Evolutionary conservation across 2,329 filamentous ascomycete species (phyloP).

Genomic region (Hymenoscyphus infarciens): DNA sequence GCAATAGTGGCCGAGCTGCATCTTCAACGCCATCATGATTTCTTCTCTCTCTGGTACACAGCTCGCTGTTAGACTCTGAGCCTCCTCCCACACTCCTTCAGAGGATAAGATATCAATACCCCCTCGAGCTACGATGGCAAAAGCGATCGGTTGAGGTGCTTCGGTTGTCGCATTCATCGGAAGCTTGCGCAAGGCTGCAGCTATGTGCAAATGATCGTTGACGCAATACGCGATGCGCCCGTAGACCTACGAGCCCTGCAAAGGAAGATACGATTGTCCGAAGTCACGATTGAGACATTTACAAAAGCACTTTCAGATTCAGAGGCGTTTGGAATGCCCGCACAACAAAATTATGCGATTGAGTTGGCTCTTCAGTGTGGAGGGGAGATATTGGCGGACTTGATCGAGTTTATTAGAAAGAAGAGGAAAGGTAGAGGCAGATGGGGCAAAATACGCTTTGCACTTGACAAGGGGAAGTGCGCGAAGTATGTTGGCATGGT

Average conservation of each 20-base stretch:
- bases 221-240: constrained; percentile 1
- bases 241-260: neutral
- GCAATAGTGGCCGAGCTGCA: neutral
- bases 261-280: neutral
- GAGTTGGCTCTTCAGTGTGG: neutral
- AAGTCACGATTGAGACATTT: neutral
- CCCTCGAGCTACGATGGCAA: neutral
- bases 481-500: neutral
- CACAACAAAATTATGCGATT: neutral
- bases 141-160: neutral
- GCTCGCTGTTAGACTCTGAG: neutral
- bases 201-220: neutral
- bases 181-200: constrained; percentile 7
- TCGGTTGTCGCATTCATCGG: constrained; percentile 6
- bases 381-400: neutral
- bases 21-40: neutral
- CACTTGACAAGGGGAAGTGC: neutral
- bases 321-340: neutral
- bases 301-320: neutral
- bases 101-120: neutral
- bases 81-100: neutral
- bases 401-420: neutral
- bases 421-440: neutral
- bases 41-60: neutral
- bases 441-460: neutral